A percentile compares a stretch with the other conserved stretches of the same genome.
These are phyloP conservation scores for Alternaria solani DNA, from an alignment of 2,329 filamentous ascomycete species.

Conservation along the genomic window DNA sequence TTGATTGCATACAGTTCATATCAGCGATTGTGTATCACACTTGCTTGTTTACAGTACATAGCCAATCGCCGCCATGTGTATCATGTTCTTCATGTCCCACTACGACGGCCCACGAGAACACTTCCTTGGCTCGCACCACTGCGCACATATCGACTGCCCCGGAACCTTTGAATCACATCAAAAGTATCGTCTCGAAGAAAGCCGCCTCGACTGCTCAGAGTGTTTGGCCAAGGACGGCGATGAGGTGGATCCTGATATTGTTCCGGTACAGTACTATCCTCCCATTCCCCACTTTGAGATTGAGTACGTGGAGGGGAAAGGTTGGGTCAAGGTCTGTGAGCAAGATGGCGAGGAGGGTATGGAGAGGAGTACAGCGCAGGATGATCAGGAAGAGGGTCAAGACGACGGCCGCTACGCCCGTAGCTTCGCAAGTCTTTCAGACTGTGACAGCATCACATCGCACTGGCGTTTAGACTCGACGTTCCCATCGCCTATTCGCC, in stretches of 20 bases:
- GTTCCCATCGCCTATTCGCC: neutral
- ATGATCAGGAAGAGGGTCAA: neutral
- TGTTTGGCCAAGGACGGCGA: neutral
- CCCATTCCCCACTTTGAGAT: neutral
- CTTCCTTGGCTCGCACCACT: neutral
- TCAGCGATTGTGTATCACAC: neutral
- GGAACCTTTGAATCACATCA: constrained; percentile 1
- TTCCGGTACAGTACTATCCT: neutral
- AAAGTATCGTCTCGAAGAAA: constrained; percentile 8
- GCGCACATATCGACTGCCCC: constrained; percentile 10
- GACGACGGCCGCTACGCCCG: neutral
- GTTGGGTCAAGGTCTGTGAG: neutral
- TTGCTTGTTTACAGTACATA: neutral
- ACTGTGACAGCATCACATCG: constrained; percentile 2
- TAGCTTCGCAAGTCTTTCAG: constrained; percentile 6
- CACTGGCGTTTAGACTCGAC: constrained; percentile 3
- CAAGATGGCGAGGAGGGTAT: neutral
- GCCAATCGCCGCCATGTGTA: constrained; percentile 14
- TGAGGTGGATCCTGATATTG: neutral
- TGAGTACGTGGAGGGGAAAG: neutral
- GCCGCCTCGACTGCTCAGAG: neutral
- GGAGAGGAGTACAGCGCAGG: neutral
- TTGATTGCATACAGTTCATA: rapidly evolving
- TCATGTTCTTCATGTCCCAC: constrained; percentile 13
- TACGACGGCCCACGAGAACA: neutral